Conservation (phyloP, 73 alveolate species). For the Stentor roeselii region DNA sequence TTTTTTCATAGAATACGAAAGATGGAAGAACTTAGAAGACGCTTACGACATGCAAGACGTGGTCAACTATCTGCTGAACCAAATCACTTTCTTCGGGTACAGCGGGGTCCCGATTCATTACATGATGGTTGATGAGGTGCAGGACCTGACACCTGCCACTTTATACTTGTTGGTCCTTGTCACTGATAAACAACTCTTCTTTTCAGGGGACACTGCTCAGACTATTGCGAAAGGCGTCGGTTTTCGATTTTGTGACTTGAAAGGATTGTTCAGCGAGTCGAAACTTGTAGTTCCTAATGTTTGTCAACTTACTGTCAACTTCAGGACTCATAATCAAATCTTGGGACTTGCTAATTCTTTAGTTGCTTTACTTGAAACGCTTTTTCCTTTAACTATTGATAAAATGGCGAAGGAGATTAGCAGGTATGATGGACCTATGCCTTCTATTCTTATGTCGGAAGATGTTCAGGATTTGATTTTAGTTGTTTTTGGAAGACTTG, state of each 20-base stretch:
- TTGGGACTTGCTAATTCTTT: conserved; percentile 38
- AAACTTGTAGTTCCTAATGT: conserved; percentile 37
- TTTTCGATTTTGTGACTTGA: conserved; percentile 64
- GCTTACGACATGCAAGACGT: conserved; percentile 74
- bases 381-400: conserved; percentile 44
- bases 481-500: conserved; percentile 18
- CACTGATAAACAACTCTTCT: conserved; percentile 47
- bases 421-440: conserved; percentile 33
- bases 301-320: conserved; percentile 49
- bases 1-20: conserved; percentile 60
- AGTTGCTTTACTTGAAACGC: conserved; percentile 29
- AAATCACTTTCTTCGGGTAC: conserved; percentile 28
- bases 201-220: conserved; percentile 84
- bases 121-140: conserved; percentile 77
- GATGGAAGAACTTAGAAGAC: conserved; percentile 56
- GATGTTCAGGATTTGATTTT: conserved; percentile 20
- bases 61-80: conserved; percentile 46
- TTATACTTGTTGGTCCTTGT: conserved; percentile 38
- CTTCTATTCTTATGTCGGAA: conserved; percentile 20
- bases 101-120: conserved; percentile 41
- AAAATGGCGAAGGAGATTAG: conserved; percentile 31
- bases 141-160: conserved; percentile 64
- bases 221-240: conserved; percentile 85
- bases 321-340: conserved; percentile 41
- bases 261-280: conserved; percentile 36